These are phyloP conservation scores for Leishmania lainsoni DNA, from an alignment of 208 protist species.

Conservation along the genomic window DNA sequence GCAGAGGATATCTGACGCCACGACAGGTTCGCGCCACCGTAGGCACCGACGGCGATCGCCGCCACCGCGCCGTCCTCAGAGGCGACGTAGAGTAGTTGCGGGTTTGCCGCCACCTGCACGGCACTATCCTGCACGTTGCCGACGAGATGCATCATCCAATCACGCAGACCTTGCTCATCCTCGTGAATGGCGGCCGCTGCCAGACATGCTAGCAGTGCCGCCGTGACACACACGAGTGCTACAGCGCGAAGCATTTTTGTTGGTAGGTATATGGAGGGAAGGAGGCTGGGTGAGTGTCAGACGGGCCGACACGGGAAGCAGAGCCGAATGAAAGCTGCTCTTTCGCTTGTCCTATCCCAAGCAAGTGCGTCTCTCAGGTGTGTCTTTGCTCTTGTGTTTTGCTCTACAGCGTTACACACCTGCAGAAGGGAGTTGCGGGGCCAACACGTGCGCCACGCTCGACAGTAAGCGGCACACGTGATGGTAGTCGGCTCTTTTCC, in stretches of 20 bases:
- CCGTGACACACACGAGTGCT: neutral
- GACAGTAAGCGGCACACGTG: neutral
- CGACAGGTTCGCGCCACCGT: slow-evolving; percentile 44
- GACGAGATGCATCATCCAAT: slow-evolving; percentile 79
- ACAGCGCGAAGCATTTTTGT: neutral
- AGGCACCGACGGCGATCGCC: slow-evolving; percentile 37
- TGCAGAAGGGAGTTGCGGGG: neutral
- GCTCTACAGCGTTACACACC: no score
- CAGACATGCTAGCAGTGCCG: slow-evolving; percentile 7
- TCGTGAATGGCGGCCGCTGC: slow-evolving; percentile 71
- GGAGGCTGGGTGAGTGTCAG: no score
- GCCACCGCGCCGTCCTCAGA: slow-evolving; percentile 76
- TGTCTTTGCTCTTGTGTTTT: neutral
- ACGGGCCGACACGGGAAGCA: neutral
- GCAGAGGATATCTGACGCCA: slow-evolving; percentile 64
- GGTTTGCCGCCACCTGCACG: slow-evolving; percentile 36
- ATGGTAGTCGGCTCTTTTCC: neutral
- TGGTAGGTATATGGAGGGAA: neutral
- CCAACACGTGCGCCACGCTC: neutral
- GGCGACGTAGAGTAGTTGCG: slow-evolving; percentile 49
- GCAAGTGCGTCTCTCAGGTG: neutral
- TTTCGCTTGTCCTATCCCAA: neutral
- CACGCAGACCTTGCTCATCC: slow-evolving; percentile 84
- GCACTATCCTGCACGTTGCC: slow-evolving; percentile 75
- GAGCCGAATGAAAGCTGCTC: neutral